These are phyloP conservation scores for Firmiana major DNA, from an alignment of 345 rosid species.

Conservation along the genomic window DNA sequence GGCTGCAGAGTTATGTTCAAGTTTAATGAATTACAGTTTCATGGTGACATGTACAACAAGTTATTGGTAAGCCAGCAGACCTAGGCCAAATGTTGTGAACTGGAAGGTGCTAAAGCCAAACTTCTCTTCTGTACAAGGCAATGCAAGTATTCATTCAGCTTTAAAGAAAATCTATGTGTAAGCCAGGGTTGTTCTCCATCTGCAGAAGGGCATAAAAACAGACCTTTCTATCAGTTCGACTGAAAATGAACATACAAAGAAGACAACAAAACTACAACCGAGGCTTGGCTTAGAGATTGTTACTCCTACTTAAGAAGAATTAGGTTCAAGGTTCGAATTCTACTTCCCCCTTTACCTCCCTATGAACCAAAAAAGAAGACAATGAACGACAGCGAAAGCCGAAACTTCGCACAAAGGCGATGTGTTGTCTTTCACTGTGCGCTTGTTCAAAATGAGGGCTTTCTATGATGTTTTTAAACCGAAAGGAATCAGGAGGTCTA, in stretches of 20 bases:
- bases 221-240: not conserved
- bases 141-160: not conserved
- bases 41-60: conserved; percentile 9
- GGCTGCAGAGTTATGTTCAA: not conserved
- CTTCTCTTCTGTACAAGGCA: conserved; percentile 1
- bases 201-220: conserved; percentile 16
- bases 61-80: conserved; percentile 10
- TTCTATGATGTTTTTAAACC: not conserved
- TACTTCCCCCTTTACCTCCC: no score
- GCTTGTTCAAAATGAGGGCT: not conserved
- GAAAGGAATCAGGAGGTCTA: not conserved
- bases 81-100: not conserved
- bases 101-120: not conserved
- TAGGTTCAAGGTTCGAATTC: no score
- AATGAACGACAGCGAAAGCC: not conserved
- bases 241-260: not conserved
- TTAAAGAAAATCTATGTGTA: not conserved
- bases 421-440: no score
- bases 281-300: no score
- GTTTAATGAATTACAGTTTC: not conserved
- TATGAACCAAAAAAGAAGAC: no score
- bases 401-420: not conserved
- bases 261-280: no score
- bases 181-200: conserved; percentile 5
- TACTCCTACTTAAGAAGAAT: no score